phyloP scores from a whole-genome alignment of 129 eudicot genomes.

The Rutidosis leptorrhynchoides region DNA sequence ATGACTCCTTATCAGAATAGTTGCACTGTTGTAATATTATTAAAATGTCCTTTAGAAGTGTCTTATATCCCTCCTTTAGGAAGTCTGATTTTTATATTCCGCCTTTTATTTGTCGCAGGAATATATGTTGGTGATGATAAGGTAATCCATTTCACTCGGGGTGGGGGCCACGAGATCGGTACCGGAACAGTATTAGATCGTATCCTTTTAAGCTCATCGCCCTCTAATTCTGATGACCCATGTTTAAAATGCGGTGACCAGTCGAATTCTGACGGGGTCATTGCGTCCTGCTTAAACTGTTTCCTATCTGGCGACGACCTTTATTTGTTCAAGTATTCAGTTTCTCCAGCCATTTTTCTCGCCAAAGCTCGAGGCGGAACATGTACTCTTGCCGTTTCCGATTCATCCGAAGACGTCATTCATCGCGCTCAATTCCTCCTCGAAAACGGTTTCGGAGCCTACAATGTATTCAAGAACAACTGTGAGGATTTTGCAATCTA shows the following conservation, averaged over 20 bases:
- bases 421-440: slow-evolving; percentile 76
- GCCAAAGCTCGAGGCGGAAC: slow-evolving; percentile 98
- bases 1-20: too few species aligned
- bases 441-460: slow-evolving; percentile 80
- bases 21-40: too few species aligned
- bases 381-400: slow-evolving; percentile 76
- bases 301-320: slow-evolving; percentile 79
- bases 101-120: slow-evolving; percentile 43
- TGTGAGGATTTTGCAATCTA: slow-evolving; percentile 94
- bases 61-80: neutral
- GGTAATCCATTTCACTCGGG: slow-evolving; percentile 91
- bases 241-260: slow-evolving; percentile 84
- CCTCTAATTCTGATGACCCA: slow-evolving; percentile 47
- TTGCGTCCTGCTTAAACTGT: slow-evolving; percentile 82
- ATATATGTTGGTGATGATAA: slow-evolving; percentile 75
- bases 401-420: slow-evolving; percentile 67
- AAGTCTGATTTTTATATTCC: neutral
- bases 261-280: slow-evolving; percentile 62
- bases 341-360: slow-evolving; percentile 54
- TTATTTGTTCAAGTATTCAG: slow-evolving; percentile 57
- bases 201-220: slow-evolving; percentile 64
- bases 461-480: slow-evolving; percentile 78
- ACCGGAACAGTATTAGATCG: slow-evolving; percentile 86
- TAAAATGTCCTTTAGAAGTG: neutral
- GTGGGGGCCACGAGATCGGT: slow-evolving; percentile 91